Conservation (phyloP, 2,329 filamentous ascomycete genomes). For the Aspergillus sp. region DNA sequence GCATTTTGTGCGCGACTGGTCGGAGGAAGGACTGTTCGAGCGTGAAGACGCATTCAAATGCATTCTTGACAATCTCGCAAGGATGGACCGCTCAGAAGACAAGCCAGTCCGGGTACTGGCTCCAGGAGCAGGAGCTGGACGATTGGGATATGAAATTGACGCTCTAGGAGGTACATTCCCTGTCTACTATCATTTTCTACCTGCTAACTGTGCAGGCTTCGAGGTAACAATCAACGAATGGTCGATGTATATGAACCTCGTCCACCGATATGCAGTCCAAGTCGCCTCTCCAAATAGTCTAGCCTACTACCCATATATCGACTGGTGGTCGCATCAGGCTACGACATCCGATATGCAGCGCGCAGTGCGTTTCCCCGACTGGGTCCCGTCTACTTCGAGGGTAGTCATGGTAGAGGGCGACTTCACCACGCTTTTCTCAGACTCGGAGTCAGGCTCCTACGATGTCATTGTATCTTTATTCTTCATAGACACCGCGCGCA, state of each 20-base stretch:
- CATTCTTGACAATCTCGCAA: constrained; percentile 29
- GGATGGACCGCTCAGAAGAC: constrained; percentile 1
- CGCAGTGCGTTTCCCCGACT: constrained; percentile 48
- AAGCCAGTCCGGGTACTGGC: constrained; percentile 45
- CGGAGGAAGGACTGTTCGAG: constrained; percentile 49
- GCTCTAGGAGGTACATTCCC: constrained; percentile 36
- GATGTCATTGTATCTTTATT: constrained; percentile 58
- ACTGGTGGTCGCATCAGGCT: constrained; percentile 58
- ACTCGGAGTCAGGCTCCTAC: constrained; percentile 30
- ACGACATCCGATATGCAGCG: constrained; percentile 51
- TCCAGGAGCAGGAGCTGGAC: constrained; percentile 55
- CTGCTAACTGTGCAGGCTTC: constrained; percentile 37
- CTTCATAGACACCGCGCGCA: constrained; percentile 62
- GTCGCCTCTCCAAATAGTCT: constrained; percentile 18
- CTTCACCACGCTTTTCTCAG: constrained; percentile 48
- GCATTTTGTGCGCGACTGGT: constrained; percentile 60
- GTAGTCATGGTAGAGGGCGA: constrained; percentile 54
- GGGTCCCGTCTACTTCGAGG: constrained; percentile 29
- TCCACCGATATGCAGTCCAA: constrained; percentile 51
- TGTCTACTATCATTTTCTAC: not conserved
- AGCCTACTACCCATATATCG: constrained; percentile 53
- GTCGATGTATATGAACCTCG: constrained; percentile 59
- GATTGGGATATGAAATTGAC: constrained; percentile 54
- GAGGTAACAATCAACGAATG: constrained; percentile 59
- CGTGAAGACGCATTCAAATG: constrained; percentile 42